phyloP scores from a whole-genome alignment of 768 basidiomycete genomes.

The Sarcomyxa edulis region DNA sequence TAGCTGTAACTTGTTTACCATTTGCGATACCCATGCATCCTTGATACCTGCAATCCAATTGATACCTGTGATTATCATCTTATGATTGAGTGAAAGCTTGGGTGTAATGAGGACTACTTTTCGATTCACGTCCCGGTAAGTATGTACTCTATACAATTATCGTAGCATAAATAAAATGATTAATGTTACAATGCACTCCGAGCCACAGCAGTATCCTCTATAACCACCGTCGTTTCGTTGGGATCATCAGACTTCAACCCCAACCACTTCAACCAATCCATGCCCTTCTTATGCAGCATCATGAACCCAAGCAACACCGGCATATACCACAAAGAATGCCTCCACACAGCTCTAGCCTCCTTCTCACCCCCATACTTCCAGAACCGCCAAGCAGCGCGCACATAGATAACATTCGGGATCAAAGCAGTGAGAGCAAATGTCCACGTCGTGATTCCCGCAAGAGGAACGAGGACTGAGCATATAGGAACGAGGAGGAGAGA shows the following conservation, averaged over 20 bases:
- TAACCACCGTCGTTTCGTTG: neutral
- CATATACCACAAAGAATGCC: constrained; percentile 83
- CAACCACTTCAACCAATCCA: constrained; percentile 70
- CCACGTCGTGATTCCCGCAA: constrained; percentile 94
- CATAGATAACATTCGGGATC: constrained; percentile 68
- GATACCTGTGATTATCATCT: too few species aligned
- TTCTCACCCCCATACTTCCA: constrained; percentile 70
- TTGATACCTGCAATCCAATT: too few species aligned
- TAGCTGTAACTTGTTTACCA: too few species aligned
- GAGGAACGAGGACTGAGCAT: constrained; percentile 74
- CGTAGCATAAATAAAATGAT: too few species aligned
- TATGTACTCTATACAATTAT: too few species aligned
- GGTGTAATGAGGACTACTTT: neutral
- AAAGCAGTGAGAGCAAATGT: constrained; percentile 74
- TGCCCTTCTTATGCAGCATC: constrained; percentile 91
- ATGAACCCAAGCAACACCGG: constrained; percentile 86
- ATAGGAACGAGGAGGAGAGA: constrained; percentile 70
- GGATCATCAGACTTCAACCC: constrained; percentile 28
- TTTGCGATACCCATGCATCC: too few species aligned
- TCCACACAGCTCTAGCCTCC: constrained; percentile 73
- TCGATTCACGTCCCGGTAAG: neutral
- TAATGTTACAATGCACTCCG: too few species aligned
- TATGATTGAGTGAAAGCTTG: too few species aligned
- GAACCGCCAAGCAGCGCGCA: constrained; percentile 67
- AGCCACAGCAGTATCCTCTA: too few species aligned